Conservation (phyloP, 2,329 filamentous ascomycete genomes). For the Verticillium alfalfae region DNA sequence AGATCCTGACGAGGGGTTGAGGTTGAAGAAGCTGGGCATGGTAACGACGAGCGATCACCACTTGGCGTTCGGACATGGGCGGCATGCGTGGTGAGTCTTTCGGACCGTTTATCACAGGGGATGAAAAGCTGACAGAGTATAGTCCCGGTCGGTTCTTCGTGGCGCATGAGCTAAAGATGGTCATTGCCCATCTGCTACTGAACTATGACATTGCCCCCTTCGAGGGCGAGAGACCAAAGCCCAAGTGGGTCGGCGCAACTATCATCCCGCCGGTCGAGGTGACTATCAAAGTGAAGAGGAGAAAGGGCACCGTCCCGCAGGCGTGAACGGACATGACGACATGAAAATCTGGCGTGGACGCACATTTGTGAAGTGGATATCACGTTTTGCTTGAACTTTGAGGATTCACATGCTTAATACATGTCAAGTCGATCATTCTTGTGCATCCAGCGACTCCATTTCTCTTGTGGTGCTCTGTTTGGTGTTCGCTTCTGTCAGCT, state of each 20-base stretch:
- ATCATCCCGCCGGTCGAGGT: slow-evolving; percentile 28
- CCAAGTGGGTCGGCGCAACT: slow-evolving; percentile 38
- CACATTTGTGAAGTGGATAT: not conserved
- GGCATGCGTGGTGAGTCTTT: slow-evolving; percentile 39
- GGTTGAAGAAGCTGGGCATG: slow-evolving; percentile 38
- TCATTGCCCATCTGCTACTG: slow-evolving; percentile 41
- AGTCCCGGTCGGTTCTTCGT: slow-evolving; percentile 53
- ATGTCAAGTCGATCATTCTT: not conserved
- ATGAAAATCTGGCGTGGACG: not conserved
- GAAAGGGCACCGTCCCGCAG: slow-evolving; percentile 6
- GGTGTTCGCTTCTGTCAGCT: no score
- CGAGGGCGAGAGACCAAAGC: slow-evolving; percentile 25
- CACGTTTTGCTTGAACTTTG: not conserved
- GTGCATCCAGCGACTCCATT: no score
- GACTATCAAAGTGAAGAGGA: slow-evolving; percentile 22
- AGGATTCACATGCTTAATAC: no score
- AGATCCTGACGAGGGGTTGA: slow-evolving; percentile 21
- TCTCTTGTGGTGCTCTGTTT: no score
- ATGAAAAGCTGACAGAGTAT: not conserved
- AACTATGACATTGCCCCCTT: slow-evolving; percentile 47
- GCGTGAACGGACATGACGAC: not conserved
- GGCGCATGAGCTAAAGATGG: slow-evolving; percentile 49
- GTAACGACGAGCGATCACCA: slow-evolving; percentile 46
- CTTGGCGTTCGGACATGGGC: slow-evolving; percentile 51
- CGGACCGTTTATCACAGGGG: not conserved